Conservation (phyloP, 768 basidiomycete genomes). For the Russula griseocarnosa region DNA sequence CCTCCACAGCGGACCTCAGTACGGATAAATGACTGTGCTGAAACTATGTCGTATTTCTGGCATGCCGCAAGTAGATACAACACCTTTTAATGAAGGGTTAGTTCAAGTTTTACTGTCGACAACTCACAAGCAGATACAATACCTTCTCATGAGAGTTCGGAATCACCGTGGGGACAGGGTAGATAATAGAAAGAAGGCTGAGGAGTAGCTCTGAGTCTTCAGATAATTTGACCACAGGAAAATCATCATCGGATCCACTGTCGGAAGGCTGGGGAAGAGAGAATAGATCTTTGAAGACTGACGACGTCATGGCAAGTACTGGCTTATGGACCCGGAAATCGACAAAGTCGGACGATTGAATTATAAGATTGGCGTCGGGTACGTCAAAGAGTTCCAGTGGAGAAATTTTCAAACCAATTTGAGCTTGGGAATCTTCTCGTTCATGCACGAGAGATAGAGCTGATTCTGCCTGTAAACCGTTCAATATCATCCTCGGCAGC, state of each 20-base stretch:
- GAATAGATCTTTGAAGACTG: background rate
- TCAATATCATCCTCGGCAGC: background rate
- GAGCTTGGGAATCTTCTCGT: background rate
- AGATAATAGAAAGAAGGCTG: slow-evolving; percentile 5
- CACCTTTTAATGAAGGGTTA: background rate
- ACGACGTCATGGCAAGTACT: slow-evolving; percentile 1
- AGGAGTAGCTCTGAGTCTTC: background rate
- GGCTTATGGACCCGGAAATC: slow-evolving; percentile 12
- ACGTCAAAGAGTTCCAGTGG: background rate
- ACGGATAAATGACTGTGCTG: slow-evolving; percentile 2
- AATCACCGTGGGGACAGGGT: slow-evolving; percentile 1
- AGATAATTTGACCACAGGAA: background rate
- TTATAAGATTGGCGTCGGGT: slow-evolving; percentile 2
- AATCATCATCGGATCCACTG: background rate
- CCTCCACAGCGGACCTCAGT: background rate
- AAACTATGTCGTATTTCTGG: slow-evolving; percentile 31
- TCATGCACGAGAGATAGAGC: slow-evolving; percentile 3
- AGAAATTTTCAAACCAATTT: background rate
- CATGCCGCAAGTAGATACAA: slow-evolving; percentile 23
- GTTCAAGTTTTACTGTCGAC: background rate
- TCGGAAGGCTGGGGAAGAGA: slow-evolving; percentile 2
- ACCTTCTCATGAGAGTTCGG: slow-evolving; percentile 4
- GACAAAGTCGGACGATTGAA: slow-evolving; percentile 3
- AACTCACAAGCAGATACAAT: background rate
- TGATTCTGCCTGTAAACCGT: background rate